Evolutionary conservation across 2,329 filamentous ascomycete species (phyloP), one percentile per base, ranked within the genome.

Genomic region (Coleophoma cylindrospora): DNA sequence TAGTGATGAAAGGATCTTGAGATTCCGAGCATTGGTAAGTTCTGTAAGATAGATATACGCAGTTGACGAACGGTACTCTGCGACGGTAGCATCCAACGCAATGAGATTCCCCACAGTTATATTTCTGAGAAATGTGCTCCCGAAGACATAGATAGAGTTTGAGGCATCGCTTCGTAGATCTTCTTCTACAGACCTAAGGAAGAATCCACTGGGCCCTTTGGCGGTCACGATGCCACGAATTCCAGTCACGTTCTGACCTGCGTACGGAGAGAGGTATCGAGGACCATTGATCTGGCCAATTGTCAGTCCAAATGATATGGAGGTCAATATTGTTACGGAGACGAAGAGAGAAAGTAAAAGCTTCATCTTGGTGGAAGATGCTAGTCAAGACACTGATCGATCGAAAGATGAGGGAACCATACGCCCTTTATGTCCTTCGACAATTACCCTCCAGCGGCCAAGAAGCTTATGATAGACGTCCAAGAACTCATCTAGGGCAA

Each of bases 221-320:
- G 83, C 85, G 15, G 83, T 84, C 14, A 89, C 74, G 11, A 87
- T 68, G 36, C 85, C 85, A 34, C 75, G 74, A 50, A 89, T 73
- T 50, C 77, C 77, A 19, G 73, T 75, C 46, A 87, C 78, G 7
- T 67, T 68, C 62, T 81, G 68, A 45, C 77, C 77, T 9, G 71
- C 71, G 63, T 79, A 79, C 0, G 82, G 76, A 14, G 85, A 88
- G 44, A 86, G 64, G 66, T 79, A 88, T 19, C 67, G 74, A 60
- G 81, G 74, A 56, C 84, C 84, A 57, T 86, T 88, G 73, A 88
- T 86, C 59, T 83, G 70, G 51, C 74, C 70, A 58, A 84, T 81
- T 51, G 75, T 75, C 36, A 9, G 27, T 6, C 27, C 27, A 10
- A 10, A 7, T 2, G 27, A 27, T 7, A 27, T 27, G 7, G 27